Evolutionary conservation across 495 filamentous ascomycete genomes (phyloP), one percentile per base, ranked within the genome.

Genomic region (Cenococcum geophilum): DNA sequence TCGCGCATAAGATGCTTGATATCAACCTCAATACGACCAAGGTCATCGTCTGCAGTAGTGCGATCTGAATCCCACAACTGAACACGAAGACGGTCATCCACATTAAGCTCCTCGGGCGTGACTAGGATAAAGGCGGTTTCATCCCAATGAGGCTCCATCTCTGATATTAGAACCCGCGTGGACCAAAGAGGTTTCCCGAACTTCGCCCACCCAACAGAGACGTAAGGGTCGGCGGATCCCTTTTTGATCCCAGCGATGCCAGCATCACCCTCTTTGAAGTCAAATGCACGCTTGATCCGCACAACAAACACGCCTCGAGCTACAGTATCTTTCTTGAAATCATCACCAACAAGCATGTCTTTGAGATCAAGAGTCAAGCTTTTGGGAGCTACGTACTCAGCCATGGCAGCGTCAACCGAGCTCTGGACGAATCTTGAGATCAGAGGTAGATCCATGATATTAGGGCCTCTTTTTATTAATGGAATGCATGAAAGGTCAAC

Each of bases 1-100:
- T 69, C 76, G 48, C 77, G 73, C 79, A 89, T 88, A 12, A 89
- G 63, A 55, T 78, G 74, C 59, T 86, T 86, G 23, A 89, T 69
- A 62, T 81, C 80, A 4, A 89, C 65, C 62, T 89, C 86, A 5
- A 86, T 82, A 12, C 84, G 77, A 4, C 87, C 87, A 1, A 89
- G 76, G 59, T 89, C 84, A 68, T 90, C 87, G 65, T 90, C 87
- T 5, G 86, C 87, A 4, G 82, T 85, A 53, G 76, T 76, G 27
- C 78, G 73, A 69, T 90, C 87, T 11, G 83, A 87, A 63, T 90
- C 87, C 85, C 86, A 90, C 4, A 90, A 70, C 67, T 87, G 83
- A 0, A 89, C 65, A 1, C 83, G 76, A 11, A 90, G 70, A 23
- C 77, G 81, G 71, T 90, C 87, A n/a, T 82, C 76, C 5, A 86